These are phyloP conservation scores for Cladophialophora bantiana DNA, from an alignment of 2,329 filamentous ascomycete species.

Conservation along the genomic window DNA sequence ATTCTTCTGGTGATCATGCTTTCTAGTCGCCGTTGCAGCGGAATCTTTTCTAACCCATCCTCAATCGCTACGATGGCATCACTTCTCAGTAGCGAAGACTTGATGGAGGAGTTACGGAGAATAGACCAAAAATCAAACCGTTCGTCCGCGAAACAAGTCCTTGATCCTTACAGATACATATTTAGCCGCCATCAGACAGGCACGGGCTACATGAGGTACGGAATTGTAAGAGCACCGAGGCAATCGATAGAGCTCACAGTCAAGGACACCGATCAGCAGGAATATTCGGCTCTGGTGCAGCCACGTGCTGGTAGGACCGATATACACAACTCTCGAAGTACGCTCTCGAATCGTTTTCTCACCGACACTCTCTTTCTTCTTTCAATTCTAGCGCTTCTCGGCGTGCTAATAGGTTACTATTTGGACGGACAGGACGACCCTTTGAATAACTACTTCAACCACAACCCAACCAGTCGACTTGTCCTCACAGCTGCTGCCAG, in stretches of 20 bases:
- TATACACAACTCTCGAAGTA: neutral
- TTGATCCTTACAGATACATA: constrained; percentile 20
- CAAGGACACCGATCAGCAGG: constrained; percentile 7
- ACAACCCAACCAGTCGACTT: constrained; percentile 21
- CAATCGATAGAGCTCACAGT: neutral
- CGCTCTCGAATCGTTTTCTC: neutral
- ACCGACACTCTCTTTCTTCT: constrained; percentile 26
- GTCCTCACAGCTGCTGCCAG: constrained; percentile 25
- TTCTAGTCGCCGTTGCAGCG: constrained; percentile 18
- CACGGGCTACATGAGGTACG: constrained; percentile 20
- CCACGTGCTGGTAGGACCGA: neutral
- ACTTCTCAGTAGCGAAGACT: constrained; percentile 21
- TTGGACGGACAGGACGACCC: constrained; percentile 16
- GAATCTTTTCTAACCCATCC: constrained; percentile 31
- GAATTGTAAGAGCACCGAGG: constrained; percentile 18
- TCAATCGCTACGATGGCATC: constrained; percentile 30
- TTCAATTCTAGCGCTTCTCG: constrained; percentile 26
- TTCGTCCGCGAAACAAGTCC: neutral
- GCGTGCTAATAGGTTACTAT: constrained; percentile 30
- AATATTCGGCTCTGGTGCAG: constrained; percentile 4
- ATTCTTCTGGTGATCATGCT: constrained; percentile 26
- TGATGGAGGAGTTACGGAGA: constrained; percentile 8
- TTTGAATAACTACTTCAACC: constrained; percentile 35
- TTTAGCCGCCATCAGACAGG: constrained; percentile 14
- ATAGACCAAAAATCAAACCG: constrained; percentile 16